Evolutionary conservation across 2,329 filamentous ascomycete species (phyloP), one percentile per base, ranked within the genome.

Genomic region (Cordyceps farinosa): DNA sequence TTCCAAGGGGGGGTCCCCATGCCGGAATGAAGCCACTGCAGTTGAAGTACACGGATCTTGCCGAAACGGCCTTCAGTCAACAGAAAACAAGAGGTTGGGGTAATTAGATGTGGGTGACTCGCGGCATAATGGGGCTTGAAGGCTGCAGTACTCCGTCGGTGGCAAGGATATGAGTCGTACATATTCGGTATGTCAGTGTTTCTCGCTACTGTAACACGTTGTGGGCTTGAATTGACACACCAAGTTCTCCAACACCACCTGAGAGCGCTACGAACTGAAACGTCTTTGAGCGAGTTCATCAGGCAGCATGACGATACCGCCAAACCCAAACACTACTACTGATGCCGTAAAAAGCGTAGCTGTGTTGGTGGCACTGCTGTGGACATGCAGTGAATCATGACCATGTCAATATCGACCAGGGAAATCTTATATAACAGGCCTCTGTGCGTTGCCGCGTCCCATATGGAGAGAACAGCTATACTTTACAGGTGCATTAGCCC

Each of bases 321-420:
- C 29, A 8, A n/a, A 34, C 15, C 29, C 29, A 27, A 47, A n/a
- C 7, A 29, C 47, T 17, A 15, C 10, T 50, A 15, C 48, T 51
- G 30, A 34, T 51, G 15, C 48, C 30, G 30, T 38, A 6, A 51
- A 38, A 55, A 44, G 34, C 38, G 38, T 27, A 42, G 15, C 38
- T 17, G 6, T 44, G 53, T 44, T 44, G 53, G 38, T 44, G 38
- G 13, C 27, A 17, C 4, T 44, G 55, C 13, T 34, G 44, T 45
- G 54, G 54, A 45, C 10, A 57, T 36, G 54, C 10, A 29, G 42
- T 30, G 54, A 57, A 57, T 57, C 54, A 57, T 57, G 54, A 17
- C 42, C 30, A 29, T 34, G 54, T 29, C 22, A 11, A 10, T 58
- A 58, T 58, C 30, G 22, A 29, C 42, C 2, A 7, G 34, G 44